These are phyloP conservation scores for Parastagonospora nodorum DNA, from an alignment of 2,329 filamentous ascomycete genomes.

Conservation along the genomic window DNA sequence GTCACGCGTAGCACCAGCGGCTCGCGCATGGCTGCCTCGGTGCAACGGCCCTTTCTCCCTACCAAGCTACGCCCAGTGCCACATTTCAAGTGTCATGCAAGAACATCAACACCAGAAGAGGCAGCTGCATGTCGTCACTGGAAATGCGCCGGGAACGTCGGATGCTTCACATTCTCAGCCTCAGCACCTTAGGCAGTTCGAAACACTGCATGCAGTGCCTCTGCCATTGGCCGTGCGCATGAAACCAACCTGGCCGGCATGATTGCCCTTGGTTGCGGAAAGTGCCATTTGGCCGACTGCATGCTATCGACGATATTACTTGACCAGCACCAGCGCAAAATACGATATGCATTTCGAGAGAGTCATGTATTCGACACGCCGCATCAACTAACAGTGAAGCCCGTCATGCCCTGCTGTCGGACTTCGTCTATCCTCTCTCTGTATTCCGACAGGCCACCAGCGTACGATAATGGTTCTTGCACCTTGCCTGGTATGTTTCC, in stretches of 20 bases:
- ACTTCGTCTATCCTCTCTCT: slow-evolving; percentile 7
- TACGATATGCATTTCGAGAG: too few species aligned
- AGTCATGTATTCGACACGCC: background rate
- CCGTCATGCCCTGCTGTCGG: slow-evolving; percentile 10
- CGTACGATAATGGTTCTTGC: slow-evolving; percentile 10
- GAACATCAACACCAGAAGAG: slow-evolving; percentile 14
- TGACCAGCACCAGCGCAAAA: background rate
- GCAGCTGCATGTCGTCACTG: slow-evolving; percentile 10
- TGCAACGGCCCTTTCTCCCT: background rate
- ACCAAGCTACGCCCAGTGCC: slow-evolving; percentile 18
- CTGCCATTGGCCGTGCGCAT: background rate
- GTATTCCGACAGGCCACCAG: slow-evolving; percentile 12
- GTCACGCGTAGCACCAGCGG: slow-evolving; percentile 25
- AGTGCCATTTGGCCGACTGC: background rate
- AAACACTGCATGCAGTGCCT: slow-evolving; percentile 8
- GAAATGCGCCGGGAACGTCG: slow-evolving; percentile 10
- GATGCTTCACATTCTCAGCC: slow-evolving; percentile 14
- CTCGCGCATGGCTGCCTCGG: slow-evolving; percentile 14
- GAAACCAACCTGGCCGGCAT: background rate
- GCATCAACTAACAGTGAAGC: slow-evolving; percentile 8
- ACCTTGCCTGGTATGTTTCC: slow-evolving; percentile 18
- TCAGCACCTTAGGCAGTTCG: slow-evolving; percentile 9
- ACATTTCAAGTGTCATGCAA: slow-evolving; percentile 33
- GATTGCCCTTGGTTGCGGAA: background rate
- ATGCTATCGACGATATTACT: background rate